Percentiles rank a stretch among this genome's conserved stretches.
These are phyloP conservation scores for Gynostemma pentaphyllum DNA, from an alignment of 306 rosid species.

Conservation along the genomic window DNA sequence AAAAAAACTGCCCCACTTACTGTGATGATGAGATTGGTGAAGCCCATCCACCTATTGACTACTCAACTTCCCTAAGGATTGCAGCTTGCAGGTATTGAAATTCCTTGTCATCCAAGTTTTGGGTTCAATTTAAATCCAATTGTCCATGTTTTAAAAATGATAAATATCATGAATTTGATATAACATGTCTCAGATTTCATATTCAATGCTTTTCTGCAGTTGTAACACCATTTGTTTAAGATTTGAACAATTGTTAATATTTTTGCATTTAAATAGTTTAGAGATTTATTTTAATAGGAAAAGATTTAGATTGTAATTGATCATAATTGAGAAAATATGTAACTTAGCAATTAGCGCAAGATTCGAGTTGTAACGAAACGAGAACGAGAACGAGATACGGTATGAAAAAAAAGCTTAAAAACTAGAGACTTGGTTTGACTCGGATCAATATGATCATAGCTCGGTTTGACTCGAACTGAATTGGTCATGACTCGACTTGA, in stretches of 20 bases:
- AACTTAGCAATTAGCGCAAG: background rate
- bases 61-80: background rate
- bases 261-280: background rate
- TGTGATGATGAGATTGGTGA: background rate
- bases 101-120: too few species aligned
- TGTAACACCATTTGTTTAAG: background rate
- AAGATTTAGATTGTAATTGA: background rate
- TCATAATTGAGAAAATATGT: background rate
- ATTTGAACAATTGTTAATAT: background rate
- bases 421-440: too few species aligned
- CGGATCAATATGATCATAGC: too few species aligned
- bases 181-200: background rate
- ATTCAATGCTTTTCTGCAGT: too few species aligned
- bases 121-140: too few species aligned
- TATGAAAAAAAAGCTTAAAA: too few species aligned
- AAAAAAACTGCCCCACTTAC: background rate
- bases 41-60: background rate
- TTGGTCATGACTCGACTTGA: too few species aligned
- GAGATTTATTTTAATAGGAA: background rate
- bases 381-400: too few species aligned
- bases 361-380: too few species aligned
- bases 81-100: constrained; percentile 7
- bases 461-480: too few species aligned
- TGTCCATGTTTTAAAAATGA: too few species aligned
- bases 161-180: too few species aligned